Percentiles rank a stretch among this genome's conserved stretches.
Conservation (phyloP, 768 basidiomycete genomes). For the Tricholoma flavovirens region DNA sequence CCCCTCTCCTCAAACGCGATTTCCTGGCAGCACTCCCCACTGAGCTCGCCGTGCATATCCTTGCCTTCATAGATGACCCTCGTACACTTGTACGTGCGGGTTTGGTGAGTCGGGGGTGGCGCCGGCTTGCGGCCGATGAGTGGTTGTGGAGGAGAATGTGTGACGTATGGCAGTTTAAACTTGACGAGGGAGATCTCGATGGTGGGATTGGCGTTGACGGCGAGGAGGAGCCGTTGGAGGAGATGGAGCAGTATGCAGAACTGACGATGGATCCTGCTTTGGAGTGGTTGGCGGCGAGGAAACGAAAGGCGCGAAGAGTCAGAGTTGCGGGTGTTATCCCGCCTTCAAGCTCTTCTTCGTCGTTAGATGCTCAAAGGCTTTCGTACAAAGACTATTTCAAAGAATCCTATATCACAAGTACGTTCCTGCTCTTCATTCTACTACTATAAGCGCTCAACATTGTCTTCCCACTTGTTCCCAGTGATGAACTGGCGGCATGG, state of each 20-base stretch:
- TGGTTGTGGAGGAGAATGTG: conserved; percentile 79
- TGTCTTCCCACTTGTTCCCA: conserved; percentile 40
- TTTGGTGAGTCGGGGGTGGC: conserved; percentile 71
- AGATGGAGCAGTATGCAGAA: conserved; percentile 26
- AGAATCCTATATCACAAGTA: conserved; percentile 65
- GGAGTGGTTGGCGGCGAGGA: conserved; percentile 30
- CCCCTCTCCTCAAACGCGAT: conserved; percentile 60
- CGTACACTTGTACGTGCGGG: conserved; percentile 62
- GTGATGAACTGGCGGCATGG: conserved; percentile 80
- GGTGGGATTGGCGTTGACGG: conserved; percentile 17
- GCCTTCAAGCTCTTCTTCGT: neutral
- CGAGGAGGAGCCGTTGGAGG: conserved; percentile 29
- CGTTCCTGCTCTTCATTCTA: conserved; percentile 17
- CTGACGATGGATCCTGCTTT: conserved; percentile 36
- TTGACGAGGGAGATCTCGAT: neutral
- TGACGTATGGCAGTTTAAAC: conserved; percentile 42
- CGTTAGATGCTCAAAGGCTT: conserved; percentile 20
- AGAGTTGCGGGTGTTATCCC: neutral
- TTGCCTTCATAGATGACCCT: conserved; percentile 74
- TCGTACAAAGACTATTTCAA: conserved; percentile 72
- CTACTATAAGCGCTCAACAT: neutral
- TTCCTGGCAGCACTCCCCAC: conserved; percentile 35
- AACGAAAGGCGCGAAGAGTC: conserved; percentile 9
- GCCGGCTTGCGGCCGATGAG: conserved; percentile 64
- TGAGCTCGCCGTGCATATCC: conserved; percentile 73